Conservation (phyloP, 2,329 filamentous ascomycete species). For the Stagonosporopsis cucurbitacearum region DNA sequence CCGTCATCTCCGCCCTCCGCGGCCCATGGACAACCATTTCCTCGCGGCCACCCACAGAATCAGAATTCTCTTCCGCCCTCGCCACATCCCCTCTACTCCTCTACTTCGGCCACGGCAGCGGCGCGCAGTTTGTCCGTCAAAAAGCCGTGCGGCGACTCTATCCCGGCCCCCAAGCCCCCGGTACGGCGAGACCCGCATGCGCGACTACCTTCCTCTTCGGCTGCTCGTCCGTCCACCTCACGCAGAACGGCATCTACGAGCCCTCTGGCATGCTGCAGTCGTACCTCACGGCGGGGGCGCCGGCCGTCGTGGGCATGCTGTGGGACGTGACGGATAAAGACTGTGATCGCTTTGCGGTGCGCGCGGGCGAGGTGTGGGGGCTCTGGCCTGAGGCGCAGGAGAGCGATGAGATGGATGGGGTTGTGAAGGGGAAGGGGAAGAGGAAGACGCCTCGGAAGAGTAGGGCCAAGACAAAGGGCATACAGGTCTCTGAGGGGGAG, state of each 20-base stretch:
- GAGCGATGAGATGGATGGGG: constrained; percentile 8
- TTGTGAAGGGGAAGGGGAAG: neutral
- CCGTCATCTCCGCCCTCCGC: constrained; percentile 61
- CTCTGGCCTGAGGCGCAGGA: constrained; percentile 60
- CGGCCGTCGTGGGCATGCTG: constrained; percentile 87
- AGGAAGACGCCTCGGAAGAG: constrained; percentile 30
- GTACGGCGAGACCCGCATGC: constrained; percentile 56
- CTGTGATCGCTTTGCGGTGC: constrained; percentile 88
- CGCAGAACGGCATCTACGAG: constrained; percentile 80
- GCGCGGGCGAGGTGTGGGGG: constrained; percentile 85
- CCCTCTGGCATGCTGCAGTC: constrained; percentile 89
- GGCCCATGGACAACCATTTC: constrained; percentile 72
- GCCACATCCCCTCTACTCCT: constrained; percentile 74
- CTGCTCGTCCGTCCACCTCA: constrained; percentile 83
- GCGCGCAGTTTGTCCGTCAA: constrained; percentile 90
- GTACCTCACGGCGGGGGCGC: constrained; percentile 82
- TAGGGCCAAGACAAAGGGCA: constrained; percentile 36
- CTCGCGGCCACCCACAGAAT: constrained; percentile 73
- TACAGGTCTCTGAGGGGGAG: constrained; percentile 33
- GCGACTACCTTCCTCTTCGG: constrained; percentile 91
- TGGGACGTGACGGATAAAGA: constrained; percentile 99
- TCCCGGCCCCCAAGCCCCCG: constrained; percentile 46
- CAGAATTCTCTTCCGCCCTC: constrained; percentile 75
- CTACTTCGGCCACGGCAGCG: constrained; percentile 96
- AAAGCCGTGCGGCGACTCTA: constrained; percentile 80